Evolutionary conservation across 192 early-diverging fungal genomes (phyloP).

Genomic region (Gigaspora rosea): DNA sequence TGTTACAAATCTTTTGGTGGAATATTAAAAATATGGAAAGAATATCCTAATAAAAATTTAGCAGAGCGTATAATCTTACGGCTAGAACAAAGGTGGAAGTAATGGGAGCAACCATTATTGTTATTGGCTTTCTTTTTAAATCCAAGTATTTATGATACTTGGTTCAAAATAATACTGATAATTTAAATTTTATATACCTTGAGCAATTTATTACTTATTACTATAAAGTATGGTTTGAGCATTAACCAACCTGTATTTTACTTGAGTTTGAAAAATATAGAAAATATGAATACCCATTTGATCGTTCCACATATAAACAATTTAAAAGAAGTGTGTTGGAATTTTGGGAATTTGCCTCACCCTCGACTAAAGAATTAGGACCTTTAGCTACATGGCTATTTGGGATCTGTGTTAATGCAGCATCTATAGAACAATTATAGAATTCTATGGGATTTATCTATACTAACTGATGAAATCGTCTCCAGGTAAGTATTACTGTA

Average conservation of each 20-base stretch:
- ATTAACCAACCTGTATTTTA: not conserved
- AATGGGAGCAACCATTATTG: slow-evolving; percentile 11
- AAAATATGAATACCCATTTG: slow-evolving; percentile 17
- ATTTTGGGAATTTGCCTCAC: slow-evolving; percentile 4
- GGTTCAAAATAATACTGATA: slow-evolving; percentile 8
- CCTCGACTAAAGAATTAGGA: slow-evolving; percentile 10
- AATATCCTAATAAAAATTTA: not conserved
- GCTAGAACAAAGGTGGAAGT: not conserved
- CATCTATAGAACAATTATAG: slow-evolving; percentile 10
- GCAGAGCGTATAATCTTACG: not conserved
- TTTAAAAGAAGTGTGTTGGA: not conserved
- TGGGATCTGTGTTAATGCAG: slow-evolving; percentile 30
- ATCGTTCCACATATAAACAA: slow-evolving; percentile 2
- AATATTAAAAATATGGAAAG: slow-evolving; percentile 1
- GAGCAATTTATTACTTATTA: slow-evolving; percentile 2
- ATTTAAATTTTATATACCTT: slow-evolving; percentile 1
- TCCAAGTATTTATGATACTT: not conserved
- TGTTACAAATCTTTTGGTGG: slow-evolving; percentile 5
- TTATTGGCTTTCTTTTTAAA: not conserved
- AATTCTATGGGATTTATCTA: not conserved
- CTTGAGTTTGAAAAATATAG: not conserved
- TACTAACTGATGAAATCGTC: not conserved
- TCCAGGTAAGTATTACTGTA: not conserved
- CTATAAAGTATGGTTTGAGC: not conserved
- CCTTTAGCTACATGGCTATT: not conserved